These are phyloP conservation scores for Auricularia auricula-judae DNA, from an alignment of 768 basidiomycete genomes.

Conservation along the genomic window DNA sequence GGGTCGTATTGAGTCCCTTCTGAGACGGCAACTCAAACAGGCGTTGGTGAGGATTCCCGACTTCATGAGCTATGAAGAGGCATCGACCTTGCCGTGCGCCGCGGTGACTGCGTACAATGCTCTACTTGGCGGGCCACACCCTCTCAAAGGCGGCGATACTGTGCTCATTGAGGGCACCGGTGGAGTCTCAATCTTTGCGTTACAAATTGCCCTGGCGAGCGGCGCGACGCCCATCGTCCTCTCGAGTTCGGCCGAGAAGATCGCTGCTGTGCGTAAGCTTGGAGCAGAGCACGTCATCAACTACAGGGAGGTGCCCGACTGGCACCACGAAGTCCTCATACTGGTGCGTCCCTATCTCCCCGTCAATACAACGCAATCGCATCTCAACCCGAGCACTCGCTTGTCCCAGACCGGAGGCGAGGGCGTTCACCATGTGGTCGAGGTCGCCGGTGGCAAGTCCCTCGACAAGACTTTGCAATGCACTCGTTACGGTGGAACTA, in stretches of 20 bases:
- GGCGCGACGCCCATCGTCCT: slow-evolving; percentile 58
- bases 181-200: slow-evolving; percentile 45
- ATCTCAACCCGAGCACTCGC: too few species aligned
- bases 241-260: slow-evolving; percentile 55
- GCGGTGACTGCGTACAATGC: slow-evolving; percentile 51
- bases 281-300: slow-evolving; percentile 50
- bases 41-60: slow-evolving; percentile 40
- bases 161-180: slow-evolving; percentile 48
- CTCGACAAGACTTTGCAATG: slow-evolving; percentile 32
- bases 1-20: too few species aligned
- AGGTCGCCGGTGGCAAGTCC: slow-evolving; percentile 48
- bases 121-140: slow-evolving; percentile 31
- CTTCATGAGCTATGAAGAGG: slow-evolving; percentile 57
- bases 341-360: slow-evolving; percentile 24
- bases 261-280: slow-evolving; percentile 37
- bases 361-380: too few species aligned
- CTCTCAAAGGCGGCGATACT: slow-evolving; percentile 46
- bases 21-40: neutral
- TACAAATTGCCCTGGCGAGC: slow-evolving; percentile 50
- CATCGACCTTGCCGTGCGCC: slow-evolving; percentile 48
- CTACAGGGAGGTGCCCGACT: slow-evolving; percentile 45
- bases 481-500: slow-evolving; percentile 29
- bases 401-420: slow-evolving; percentile 17
- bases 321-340: slow-evolving; percentile 41
- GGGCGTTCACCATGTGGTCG: slow-evolving; percentile 27